Conservation (phyloP, 768 basidiomycete genomes). For the Termitomyces sp. region DNA sequence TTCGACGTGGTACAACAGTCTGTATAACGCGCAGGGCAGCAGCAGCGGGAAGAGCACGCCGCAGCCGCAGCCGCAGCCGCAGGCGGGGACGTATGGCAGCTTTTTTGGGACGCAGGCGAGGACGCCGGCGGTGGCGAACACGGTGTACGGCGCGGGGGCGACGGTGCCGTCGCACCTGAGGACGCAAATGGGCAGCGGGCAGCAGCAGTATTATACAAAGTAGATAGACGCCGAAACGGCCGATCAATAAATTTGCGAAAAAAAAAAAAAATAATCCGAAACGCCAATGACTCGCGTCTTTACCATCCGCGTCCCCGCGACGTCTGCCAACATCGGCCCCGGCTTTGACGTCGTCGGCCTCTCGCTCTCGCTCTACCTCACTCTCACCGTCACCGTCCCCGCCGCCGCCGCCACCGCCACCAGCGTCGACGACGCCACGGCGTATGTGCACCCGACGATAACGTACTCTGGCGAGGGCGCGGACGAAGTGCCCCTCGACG, state of each 20-base stretch:
- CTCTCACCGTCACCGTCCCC: conserved; percentile 53
- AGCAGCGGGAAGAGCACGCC: conserved; percentile 38
- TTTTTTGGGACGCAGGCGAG: conserved; percentile 16
- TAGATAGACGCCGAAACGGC: conserved; percentile 1
- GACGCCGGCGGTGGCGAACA: conserved; percentile 23
- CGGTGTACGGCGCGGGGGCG: conserved; percentile 19
- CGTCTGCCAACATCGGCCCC: conserved; percentile 97
- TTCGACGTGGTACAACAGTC: conserved; percentile 26
- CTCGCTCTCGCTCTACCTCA: conserved; percentile 83
- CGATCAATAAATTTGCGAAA: not conserved
- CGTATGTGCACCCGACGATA: conserved; percentile 52
- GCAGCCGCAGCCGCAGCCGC: conserved; percentile 30
- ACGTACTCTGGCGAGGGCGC: conserved; percentile 87
- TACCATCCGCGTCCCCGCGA: conserved; percentile 87
- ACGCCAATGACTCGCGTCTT: conserved; percentile 31
- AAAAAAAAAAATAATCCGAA: not conserved
- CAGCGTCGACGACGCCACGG: conserved; percentile 14
- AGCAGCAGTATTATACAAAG: conserved; percentile 20
- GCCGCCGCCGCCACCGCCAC: not conserved
- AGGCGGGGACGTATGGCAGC: conserved; percentile 18
- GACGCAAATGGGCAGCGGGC: conserved; percentile 2
- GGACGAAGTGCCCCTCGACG: conserved; percentile 84
- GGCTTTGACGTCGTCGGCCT: conserved; percentile 99
- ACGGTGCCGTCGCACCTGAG: conserved; percentile 28
- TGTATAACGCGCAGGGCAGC: conserved; percentile 15